These are phyloP conservation scores for Rhynchosporium secalis DNA, from an alignment of 2,329 filamentous ascomycete species.

Conservation along the genomic window DNA sequence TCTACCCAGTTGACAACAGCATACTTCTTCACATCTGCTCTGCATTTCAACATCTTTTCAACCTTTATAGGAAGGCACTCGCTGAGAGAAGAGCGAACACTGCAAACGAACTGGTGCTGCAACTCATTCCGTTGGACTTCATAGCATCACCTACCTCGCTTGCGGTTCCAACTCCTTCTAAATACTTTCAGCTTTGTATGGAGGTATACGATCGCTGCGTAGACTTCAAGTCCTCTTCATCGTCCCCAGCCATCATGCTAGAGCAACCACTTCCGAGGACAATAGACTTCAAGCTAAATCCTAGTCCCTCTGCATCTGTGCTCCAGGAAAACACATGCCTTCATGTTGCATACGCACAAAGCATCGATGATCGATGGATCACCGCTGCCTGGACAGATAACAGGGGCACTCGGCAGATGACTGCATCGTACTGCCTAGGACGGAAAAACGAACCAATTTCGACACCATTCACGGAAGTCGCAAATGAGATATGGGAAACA, in stretches of 20 bases:
- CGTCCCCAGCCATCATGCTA: constrained; percentile 70
- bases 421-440: constrained; percentile 70
- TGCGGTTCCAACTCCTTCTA: constrained; percentile 59
- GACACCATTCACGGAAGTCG: constrained; percentile 61
- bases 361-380: constrained; percentile 75
- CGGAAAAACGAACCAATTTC: constrained; percentile 55
- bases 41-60: constrained; percentile 71
- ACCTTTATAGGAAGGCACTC: constrained; percentile 57
- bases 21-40: constrained; percentile 68
- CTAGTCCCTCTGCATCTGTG: constrained; percentile 69
- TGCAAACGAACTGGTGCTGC: constrained; percentile 70
- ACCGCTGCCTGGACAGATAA: constrained; percentile 81
- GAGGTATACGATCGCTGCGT: constrained; percentile 78
- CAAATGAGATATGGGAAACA: constrained; percentile 74
- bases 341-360: constrained; percentile 76
- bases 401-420: constrained; percentile 70
- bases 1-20: constrained; percentile 66
- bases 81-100: constrained; percentile 50
- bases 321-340: constrained; percentile 78
- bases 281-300: constrained; percentile 72
- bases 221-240: constrained; percentile 54
- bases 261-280: constrained; percentile 68
- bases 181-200: constrained; percentile 64
- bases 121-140: constrained; percentile 70
- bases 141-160: constrained; percentile 64